Percentiles rank a stretch among this genome's conserved stretches.
These are phyloP conservation scores for Dothistroma septosporum DNA, from an alignment of 2,329 filamentous ascomycete species.

Conservation along the genomic window DNA sequence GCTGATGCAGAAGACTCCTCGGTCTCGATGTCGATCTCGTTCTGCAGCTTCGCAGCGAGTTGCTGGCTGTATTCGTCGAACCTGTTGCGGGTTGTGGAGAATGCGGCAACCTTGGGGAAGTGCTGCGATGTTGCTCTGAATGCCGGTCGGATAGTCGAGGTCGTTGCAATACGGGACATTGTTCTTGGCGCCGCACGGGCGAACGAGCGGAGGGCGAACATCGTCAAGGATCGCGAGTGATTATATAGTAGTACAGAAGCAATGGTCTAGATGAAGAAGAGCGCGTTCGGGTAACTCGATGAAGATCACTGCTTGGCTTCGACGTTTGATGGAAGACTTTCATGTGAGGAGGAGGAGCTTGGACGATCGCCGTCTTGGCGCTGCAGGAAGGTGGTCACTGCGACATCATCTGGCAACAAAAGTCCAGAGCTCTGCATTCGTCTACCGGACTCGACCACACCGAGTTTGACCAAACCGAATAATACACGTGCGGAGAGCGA, in stretches of 20 bases:
- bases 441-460: not conserved
- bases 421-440: not conserved
- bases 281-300: not conserved
- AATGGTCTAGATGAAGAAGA: not conserved
- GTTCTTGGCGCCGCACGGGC: constrained; percentile 45
- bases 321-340: not conserved
- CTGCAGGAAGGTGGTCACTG: not conserved
- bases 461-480: not conserved
- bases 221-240: constrained; percentile 24
- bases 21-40: constrained; percentile 78
- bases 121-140: constrained; percentile 20
- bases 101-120: constrained; percentile 30
- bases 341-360: not conserved
- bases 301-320: not conserved
- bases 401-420: not conserved
- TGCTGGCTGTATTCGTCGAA: constrained; percentile 63
- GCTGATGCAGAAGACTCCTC: constrained; percentile 54
- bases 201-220: constrained; percentile 45
- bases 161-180: constrained; percentile 40
- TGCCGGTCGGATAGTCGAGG: constrained; percentile 36
- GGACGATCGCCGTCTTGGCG: not conserved
- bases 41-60: constrained; percentile 78
- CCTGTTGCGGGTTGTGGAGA: constrained; percentile 41
- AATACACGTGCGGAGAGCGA: not conserved
- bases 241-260: not conserved